These are phyloP conservation scores for Funneliformis mosseae DNA, from an alignment of 192 early-diverging fungal genomes.

Conservation along the genomic window DNA sequence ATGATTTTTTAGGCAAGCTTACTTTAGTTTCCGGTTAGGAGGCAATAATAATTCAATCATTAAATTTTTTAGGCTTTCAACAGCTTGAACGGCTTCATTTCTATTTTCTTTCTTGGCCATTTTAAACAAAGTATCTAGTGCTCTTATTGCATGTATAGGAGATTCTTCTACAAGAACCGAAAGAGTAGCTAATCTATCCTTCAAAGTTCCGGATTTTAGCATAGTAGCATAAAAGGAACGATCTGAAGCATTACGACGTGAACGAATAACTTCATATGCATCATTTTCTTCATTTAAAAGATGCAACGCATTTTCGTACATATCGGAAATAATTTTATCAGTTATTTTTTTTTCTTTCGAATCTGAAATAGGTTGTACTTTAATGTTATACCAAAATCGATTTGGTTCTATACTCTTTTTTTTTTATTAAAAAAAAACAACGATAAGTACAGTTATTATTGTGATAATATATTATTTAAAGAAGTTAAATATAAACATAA, in stretches of 20 bases:
- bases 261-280: constrained; percentile 53
- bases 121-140: constrained; percentile 73
- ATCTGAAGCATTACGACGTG: constrained; percentile 72
- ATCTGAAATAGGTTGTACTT: background rate
- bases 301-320: background rate
- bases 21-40: constrained; percentile 84
- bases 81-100: constrained; percentile 81
- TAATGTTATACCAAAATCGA: constrained; percentile 8
- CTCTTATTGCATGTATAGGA: constrained; percentile 77
- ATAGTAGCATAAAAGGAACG: constrained; percentile 85
- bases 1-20: background rate
- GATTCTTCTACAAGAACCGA: constrained; percentile 92
- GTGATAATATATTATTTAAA: background rate
- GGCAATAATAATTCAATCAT: constrained; percentile 80
- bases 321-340: background rate
- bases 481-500: background rate
- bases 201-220: constrained; percentile 87
- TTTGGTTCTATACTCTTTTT: constrained; percentile 7
- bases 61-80: constrained; percentile 90
- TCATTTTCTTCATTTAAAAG: constrained; percentile 70
- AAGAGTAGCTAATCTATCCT: constrained; percentile 91
- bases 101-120: constrained; percentile 92
- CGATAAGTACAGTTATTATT: background rate
- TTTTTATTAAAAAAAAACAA: too few species aligned
- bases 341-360: background rate